phyloP scores from a whole-genome alignment of 305 asterid species.

The Fraxinus baroniana region DNA sequence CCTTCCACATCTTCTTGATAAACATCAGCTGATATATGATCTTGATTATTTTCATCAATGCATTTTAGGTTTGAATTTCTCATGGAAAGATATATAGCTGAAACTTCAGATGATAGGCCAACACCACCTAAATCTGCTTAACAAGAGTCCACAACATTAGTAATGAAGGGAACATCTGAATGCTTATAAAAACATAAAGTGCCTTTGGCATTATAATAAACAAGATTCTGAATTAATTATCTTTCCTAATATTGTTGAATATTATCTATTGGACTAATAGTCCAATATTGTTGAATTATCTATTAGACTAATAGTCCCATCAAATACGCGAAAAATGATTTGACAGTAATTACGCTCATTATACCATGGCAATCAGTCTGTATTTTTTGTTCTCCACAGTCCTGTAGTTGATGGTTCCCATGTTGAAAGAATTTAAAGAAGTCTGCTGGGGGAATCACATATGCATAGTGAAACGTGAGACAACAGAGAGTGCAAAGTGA shows the following conservation, averaged over 20 bases:
- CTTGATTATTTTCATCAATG: conserved; percentile 74
- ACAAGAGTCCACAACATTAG: conserved; percentile 23
- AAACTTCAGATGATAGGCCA: conserved; percentile 61
- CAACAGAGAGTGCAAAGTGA: conserved; percentile 3
- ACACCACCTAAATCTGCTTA: conserved; percentile 49
- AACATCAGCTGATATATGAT: conserved; percentile 58
- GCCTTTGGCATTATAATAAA: neutral
- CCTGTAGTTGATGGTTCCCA: conserved; percentile 53
- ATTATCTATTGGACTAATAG: neutral
- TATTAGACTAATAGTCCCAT: neutral
- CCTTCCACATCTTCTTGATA: conserved; percentile 64
- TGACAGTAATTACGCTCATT: conserved; percentile 6
- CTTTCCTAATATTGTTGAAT: neutral
- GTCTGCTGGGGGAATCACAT: conserved; percentile 35
- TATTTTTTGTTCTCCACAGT: conserved; percentile 48
- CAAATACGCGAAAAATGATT: neutral
- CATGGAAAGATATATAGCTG: conserved; percentile 67
- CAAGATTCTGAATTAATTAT: neutral
- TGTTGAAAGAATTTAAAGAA: conserved; percentile 56
- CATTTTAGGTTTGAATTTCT: conserved; percentile 76
- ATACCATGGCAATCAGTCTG: conserved; percentile 63
- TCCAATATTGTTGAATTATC: neutral
- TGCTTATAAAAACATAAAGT: conserved; percentile 5
- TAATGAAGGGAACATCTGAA: conserved; percentile 13
- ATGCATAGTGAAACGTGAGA: conserved; percentile 2